A percentile compares a stretch with the other conserved stretches of the same genome.
Evolutionary conservation across 2,329 filamentous ascomycete genomes (phyloP).

Genomic region (Pezicula carpinea): DNA sequence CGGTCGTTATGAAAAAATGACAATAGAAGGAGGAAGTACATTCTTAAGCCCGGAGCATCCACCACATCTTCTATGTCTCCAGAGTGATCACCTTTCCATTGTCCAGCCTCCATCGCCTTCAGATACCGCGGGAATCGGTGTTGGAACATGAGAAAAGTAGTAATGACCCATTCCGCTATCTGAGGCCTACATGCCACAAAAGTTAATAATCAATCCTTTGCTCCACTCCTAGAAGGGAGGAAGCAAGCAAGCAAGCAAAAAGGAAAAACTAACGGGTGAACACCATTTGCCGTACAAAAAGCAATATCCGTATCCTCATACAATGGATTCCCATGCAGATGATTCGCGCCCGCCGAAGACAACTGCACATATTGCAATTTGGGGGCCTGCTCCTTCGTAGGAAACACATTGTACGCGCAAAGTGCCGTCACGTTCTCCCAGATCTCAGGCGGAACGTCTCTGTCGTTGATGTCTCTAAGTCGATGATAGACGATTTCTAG

Average conservation of each 20-base stretch:
- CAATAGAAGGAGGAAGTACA: not conserved
- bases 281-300: slow-evolving; percentile 38
- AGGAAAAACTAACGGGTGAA: slow-evolving; percentile 38
- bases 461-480: slow-evolving; percentile 11
- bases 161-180: slow-evolving; percentile 38
- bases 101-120: slow-evolving; percentile 24
- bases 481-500: slow-evolving; percentile 33
- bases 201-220: no score
- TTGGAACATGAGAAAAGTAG: slow-evolving; percentile 29
- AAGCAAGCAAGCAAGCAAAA: no score
- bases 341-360: slow-evolving; percentile 38
- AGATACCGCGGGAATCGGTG: slow-evolving; percentile 29
- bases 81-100: slow-evolving; percentile 24
- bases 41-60: slow-evolving; percentile 49
- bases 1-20: not conserved
- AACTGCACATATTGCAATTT: slow-evolving; percentile 41
- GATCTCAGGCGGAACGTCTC: slow-evolving; percentile 17
- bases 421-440: slow-evolving; percentile 40
- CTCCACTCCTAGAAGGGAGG: no score
- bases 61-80: slow-evolving; percentile 28
- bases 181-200: slow-evolving; percentile 26
- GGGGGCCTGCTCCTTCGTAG: slow-evolving; percentile 27
- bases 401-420: slow-evolving; percentile 27
- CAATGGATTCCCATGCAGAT: slow-evolving; percentile 32
- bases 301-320: slow-evolving; percentile 32